Evolutionary conservation across 2,329 filamentous ascomycete species (phyloP).

Genomic region (Xylariaceae sp.): DNA sequence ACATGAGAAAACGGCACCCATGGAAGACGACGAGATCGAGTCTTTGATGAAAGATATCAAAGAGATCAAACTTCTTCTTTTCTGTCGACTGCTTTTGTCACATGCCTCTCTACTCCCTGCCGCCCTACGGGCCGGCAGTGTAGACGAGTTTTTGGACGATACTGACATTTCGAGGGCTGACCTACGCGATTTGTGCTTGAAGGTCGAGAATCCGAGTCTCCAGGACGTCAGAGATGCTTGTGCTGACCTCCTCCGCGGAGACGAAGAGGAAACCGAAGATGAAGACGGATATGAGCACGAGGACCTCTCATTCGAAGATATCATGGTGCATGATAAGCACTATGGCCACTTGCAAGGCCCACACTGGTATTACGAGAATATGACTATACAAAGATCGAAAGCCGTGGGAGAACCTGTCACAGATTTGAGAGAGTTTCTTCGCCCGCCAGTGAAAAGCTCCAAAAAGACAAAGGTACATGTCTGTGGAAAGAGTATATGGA

Average conservation of each 20-base stretch:
- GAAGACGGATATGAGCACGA: slow-evolving; percentile 33
- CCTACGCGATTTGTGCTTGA: slow-evolving; percentile 46
- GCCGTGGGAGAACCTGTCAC: slow-evolving; percentile 17
- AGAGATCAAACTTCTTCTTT: slow-evolving; percentile 48
- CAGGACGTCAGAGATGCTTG: slow-evolving; percentile 51
- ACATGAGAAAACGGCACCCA: slow-evolving; percentile 34
- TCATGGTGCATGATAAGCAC: slow-evolving; percentile 22
- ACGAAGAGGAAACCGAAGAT: slow-evolving; percentile 29
- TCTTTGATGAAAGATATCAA: slow-evolving; percentile 41
- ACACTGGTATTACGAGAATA: slow-evolving; percentile 22
- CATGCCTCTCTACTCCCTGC: slow-evolving; percentile 44
- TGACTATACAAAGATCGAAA: slow-evolving; percentile 36
- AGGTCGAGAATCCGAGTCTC: slow-evolving; percentile 45
- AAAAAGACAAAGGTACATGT: slow-evolving; percentile 43
- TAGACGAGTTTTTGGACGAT: slow-evolving; percentile 45
- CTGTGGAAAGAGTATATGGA: slow-evolving; percentile 49
- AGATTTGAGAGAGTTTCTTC: not conserved
- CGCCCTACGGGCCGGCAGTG: slow-evolving; percentile 41
- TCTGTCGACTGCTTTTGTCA: slow-evolving; percentile 46
- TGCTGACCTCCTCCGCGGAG: slow-evolving; percentile 44
- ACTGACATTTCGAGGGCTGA: slow-evolving; percentile 40
- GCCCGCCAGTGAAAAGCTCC: slow-evolving; percentile 17
- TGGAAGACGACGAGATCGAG: slow-evolving; percentile 43
- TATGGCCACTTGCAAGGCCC: slow-evolving; percentile 11
- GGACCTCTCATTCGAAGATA: slow-evolving; percentile 26